Percentiles rank a stretch among this genome's conserved stretches.
phyloP scores from a whole-genome alignment of 345 rosid genomes.

The Brassica incana region DNA sequence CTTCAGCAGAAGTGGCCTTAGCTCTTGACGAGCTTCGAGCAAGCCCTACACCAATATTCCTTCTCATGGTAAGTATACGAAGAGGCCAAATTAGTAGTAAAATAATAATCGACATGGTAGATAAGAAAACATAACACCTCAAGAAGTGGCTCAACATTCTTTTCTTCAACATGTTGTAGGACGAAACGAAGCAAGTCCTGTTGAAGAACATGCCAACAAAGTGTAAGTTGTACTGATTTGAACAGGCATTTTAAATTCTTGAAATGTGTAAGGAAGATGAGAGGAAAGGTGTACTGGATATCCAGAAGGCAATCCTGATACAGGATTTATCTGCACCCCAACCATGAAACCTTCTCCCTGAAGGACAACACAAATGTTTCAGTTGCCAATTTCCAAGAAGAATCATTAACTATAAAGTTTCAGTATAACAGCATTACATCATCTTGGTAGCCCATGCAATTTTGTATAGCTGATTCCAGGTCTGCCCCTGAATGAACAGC shows the following conservation, averaged over 20 bases:
- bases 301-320: slow-evolving; percentile 88
- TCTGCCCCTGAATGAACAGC: slow-evolving; percentile 99
- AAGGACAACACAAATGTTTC: slow-evolving; percentile 32
- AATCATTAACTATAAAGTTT: slow-evolving; percentile 26
- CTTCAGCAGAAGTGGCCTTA: slow-evolving; percentile 68
- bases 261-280: slow-evolving; percentile 28
- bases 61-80: slow-evolving; percentile 5
- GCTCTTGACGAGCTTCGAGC: slow-evolving; percentile 98
- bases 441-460: slow-evolving; percentile 91
- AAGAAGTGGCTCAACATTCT: slow-evolving; percentile 80
- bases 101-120: neutral
- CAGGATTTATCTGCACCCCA: slow-evolving; percentile 90
- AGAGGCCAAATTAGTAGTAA: neutral
- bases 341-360: slow-evolving; percentile 99
- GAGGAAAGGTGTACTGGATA: slow-evolving; percentile 62
- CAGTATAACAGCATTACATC: slow-evolving; percentile 54
- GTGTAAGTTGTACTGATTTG: slow-evolving; percentile 20
- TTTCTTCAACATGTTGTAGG: slow-evolving; percentile 81
- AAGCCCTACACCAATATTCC: slow-evolving; percentile 59
- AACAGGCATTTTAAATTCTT: slow-evolving; percentile 27
- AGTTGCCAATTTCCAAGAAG: slow-evolving; percentile 27
- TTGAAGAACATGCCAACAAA: slow-evolving; percentile 32
- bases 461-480: slow-evolving; percentile 90
- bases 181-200: slow-evolving; percentile 88
- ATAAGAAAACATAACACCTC: slow-evolving; percentile 54